Percentiles rank a stretch among this genome's conserved stretches.
Evolutionary conservation across 495 filamentous ascomycete genomes (phyloP).

Genomic region (Xylaria grammica): DNA sequence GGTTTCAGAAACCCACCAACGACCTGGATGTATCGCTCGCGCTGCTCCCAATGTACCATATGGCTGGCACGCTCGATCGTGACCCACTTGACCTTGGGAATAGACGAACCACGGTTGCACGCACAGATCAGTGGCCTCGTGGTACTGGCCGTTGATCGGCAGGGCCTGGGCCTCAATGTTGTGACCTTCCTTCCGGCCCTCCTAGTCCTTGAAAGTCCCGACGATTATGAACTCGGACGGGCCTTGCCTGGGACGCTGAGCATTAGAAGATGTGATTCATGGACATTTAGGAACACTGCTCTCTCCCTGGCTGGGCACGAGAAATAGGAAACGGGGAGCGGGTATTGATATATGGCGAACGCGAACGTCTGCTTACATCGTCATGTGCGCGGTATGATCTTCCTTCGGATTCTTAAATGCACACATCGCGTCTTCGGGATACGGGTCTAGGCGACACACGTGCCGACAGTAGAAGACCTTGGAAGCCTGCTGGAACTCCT

Average conservation of each 20-base stretch:
- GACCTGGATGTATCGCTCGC: slow-evolving; percentile 39
- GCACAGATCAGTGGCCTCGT: slow-evolving; percentile 49
- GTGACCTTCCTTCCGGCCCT: slow-evolving; percentile 37
- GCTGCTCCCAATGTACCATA: slow-evolving; percentile 50
- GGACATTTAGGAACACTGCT: no score
- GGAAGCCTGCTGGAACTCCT: slow-evolving; percentile 49
- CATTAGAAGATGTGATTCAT: slow-evolving; percentile 18
- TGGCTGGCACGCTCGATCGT: slow-evolving; percentile 50
- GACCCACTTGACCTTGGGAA: slow-evolving; percentile 53
- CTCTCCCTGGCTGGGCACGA: no score
- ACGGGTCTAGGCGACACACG: slow-evolving; percentile 47
- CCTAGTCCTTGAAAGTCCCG: slow-evolving; percentile 54
- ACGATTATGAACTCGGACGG: slow-evolving; percentile 52
- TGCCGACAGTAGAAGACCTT: slow-evolving; percentile 45
- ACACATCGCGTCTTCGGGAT: slow-evolving; percentile 38
- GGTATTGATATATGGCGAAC: no score
- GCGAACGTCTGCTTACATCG: slow-evolving; percentile 48
- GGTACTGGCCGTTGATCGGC: slow-evolving; percentile 56
- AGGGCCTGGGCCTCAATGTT: slow-evolving; percentile 51
- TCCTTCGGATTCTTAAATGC: slow-evolving; percentile 44
- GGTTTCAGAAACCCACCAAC: slow-evolving; percentile 26
- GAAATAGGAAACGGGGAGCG: no score
- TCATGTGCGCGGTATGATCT: slow-evolving; percentile 51
- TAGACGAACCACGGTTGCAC: slow-evolving; percentile 49
- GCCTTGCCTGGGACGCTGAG: slow-evolving; percentile 44